A percentile compares a stretch with the other conserved stretches of the same genome.
phyloP scores from a whole-genome alignment of 495 filamentous ascomycete species.

The Penicillium daleae region DNA sequence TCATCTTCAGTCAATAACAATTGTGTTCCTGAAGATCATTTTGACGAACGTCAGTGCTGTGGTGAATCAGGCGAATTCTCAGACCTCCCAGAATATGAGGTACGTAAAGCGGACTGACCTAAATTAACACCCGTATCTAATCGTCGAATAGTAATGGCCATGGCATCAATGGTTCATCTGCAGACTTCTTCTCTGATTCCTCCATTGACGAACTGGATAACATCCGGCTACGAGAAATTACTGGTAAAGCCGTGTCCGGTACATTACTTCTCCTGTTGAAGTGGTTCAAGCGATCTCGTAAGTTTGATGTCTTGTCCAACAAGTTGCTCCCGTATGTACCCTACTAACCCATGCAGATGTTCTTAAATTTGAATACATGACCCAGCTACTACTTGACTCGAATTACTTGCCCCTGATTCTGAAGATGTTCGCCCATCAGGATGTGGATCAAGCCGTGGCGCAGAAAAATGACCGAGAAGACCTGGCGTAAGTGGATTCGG shows the following conservation, averaged over 20 bases:
- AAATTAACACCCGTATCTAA: conserved; percentile 9
- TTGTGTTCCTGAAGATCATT: conserved; percentile 87
- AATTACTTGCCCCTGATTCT: conserved; percentile 92
- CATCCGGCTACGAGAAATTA: conserved; percentile 79
- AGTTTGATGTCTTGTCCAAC: conserved; percentile 30
- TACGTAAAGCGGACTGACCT: conserved; percentile 20
- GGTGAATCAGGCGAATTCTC: conserved; percentile 56
- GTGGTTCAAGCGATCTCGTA: conserved; percentile 96
- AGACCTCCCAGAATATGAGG: conserved; percentile 46
- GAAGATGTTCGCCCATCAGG: conserved; percentile 91
- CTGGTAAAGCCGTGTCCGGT: conserved; percentile 85
- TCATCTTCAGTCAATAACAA: conserved; percentile 89
- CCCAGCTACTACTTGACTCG: conserved; percentile 88
- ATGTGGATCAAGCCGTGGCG: conserved; percentile 86
- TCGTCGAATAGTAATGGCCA: conserved; percentile 35
- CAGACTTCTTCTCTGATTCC: conserved; percentile 42
- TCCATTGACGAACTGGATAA: conserved; percentile 77
- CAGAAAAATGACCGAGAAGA: conserved; percentile 82
- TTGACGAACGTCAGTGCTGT: conserved; percentile 76
- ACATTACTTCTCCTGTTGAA: conserved; percentile 84
- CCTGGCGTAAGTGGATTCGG: conserved; percentile 63
- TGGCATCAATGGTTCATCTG: conserved; percentile 36
- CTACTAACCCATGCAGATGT: conserved; percentile 64
- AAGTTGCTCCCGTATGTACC: neutral
- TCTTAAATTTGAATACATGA: conserved; percentile 93